These are phyloP conservation scores for Myxozyma geophila DNA, from an alignment of 805 yeast species.

Conservation along the genomic window DNA sequence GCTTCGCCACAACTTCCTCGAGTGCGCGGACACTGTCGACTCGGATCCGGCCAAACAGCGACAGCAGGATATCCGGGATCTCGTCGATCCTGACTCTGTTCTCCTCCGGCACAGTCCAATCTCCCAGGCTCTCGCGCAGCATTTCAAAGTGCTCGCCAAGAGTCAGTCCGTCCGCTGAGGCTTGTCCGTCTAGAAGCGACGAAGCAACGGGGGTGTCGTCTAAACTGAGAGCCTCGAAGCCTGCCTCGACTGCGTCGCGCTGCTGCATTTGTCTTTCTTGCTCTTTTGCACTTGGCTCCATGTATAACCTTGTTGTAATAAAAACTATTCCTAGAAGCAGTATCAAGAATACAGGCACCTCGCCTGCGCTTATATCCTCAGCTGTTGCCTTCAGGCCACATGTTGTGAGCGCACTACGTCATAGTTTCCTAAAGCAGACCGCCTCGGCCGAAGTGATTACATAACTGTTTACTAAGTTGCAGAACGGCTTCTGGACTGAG, in stretches of 20 bases:
- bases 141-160: slow-evolving; percentile 6
- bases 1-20: neutral
- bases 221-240: neutral
- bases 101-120: slow-evolving; percentile 23
- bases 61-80: slow-evolving; percentile 25
- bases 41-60: slow-evolving; percentile 26
- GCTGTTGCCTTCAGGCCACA: no score
- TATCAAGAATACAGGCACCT: no score
- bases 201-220: neutral
- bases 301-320: no score
- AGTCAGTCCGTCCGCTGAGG: slow-evolving; percentile 1
- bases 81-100: slow-evolving; percentile 16
- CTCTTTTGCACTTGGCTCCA: neutral
- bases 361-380: no score
- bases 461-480: no score
- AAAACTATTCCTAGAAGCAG: no score
- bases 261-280: neutral
- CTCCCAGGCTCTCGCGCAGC: neutral
- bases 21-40: slow-evolving; percentile 9
- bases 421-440: no score
- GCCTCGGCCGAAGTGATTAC: no score
- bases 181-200: neutral
- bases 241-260: neutral
- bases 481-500: no score
- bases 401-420: no score